phyloP scores from a whole-genome alignment of 2,329 filamentous ascomycete genomes.

The Xylariaceae sp. region DNA sequence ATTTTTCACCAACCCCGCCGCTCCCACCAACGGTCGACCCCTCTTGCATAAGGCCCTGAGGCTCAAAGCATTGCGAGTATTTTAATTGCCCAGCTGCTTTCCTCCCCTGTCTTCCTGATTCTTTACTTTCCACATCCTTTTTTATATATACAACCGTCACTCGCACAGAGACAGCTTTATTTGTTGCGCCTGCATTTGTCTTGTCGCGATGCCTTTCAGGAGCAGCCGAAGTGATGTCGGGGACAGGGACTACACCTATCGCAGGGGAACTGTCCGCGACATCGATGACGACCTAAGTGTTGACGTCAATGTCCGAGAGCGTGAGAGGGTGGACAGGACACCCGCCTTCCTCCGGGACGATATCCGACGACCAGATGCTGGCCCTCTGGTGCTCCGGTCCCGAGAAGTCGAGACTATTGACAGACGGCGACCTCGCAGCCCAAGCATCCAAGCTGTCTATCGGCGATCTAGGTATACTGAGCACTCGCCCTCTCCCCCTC shows the following conservation, averaged over 20 bases:
- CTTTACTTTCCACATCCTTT: neutral
- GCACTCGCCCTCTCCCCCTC: constrained; percentile 35
- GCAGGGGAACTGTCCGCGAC: constrained; percentile 33
- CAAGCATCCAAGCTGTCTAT: constrained; percentile 39
- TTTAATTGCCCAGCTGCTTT: neutral
- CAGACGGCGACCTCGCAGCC: constrained; percentile 42
- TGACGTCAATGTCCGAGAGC: constrained; percentile 42
- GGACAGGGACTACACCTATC: constrained; percentile 43
- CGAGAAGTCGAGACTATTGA: constrained; percentile 54
- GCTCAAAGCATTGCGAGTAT: too few relatives aligned
- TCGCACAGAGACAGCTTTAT: neutral
- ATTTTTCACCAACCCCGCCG: too few relatives aligned
- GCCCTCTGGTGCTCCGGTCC: constrained; percentile 51
- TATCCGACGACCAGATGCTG: constrained; percentile 44
- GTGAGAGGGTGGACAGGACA: constrained; percentile 41
- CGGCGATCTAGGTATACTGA: constrained; percentile 42
- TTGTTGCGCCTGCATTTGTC: constrained; percentile 5
- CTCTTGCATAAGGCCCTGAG: too few relatives aligned
- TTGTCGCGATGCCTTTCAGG: constrained; percentile 27
- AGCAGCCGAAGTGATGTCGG: constrained; percentile 39
- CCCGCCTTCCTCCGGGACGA: constrained; percentile 52
- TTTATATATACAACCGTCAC: neutral
- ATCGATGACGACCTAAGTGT: constrained; percentile 35
- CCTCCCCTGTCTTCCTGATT: neutral
- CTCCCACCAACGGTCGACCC: too few relatives aligned